A percentile compares a stretch with the other conserved stretches of the same genome.
Conservation (phyloP, 768 basidiomycete species). For the Rickenella mellea region DNA sequence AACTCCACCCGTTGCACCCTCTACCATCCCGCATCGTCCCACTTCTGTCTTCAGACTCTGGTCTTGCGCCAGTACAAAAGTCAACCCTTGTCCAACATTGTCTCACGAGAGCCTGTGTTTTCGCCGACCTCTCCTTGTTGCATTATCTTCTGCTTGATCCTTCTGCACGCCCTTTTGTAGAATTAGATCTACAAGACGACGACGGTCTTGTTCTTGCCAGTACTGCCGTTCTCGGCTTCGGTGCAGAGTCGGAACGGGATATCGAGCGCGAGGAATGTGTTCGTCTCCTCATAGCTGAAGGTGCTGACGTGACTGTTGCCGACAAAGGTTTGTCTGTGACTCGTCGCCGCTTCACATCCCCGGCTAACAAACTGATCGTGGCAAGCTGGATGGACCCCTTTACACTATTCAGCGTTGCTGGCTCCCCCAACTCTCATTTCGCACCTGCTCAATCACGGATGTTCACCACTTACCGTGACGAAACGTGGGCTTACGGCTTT, state of each 20-base stretch:
- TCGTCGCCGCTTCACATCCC: not conserved
- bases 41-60: constrained; percentile 57
- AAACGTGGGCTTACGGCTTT: constrained; percentile 74
- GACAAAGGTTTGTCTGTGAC: constrained; percentile 59
- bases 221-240: constrained; percentile 71
- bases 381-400: constrained; percentile 87
- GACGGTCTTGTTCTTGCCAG: constrained; percentile 80
- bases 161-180: constrained; percentile 55
- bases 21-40: constrained; percentile 50
- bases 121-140: constrained; percentile 65
- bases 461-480: constrained; percentile 72
- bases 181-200: constrained; percentile 68
- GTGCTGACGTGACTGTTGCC: constrained; percentile 49
- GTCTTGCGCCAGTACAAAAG: constrained; percentile 60
- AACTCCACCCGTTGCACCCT: constrained; percentile 73
- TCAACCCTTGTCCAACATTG: constrained; percentile 64
- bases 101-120: constrained; percentile 64
- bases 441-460: constrained; percentile 86
- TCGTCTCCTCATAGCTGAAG: constrained; percentile 67
- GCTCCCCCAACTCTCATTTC: constrained; percentile 88
- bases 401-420: constrained; percentile 85
- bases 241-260: constrained; percentile 71
- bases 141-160: constrained; percentile 64
- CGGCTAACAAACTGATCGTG: not conserved
- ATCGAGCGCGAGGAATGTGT: constrained; percentile 90